Evolutionary conservation across 164 flowering plant species (phyloP).

Genomic region (Stephania yunnanensis): DNA sequence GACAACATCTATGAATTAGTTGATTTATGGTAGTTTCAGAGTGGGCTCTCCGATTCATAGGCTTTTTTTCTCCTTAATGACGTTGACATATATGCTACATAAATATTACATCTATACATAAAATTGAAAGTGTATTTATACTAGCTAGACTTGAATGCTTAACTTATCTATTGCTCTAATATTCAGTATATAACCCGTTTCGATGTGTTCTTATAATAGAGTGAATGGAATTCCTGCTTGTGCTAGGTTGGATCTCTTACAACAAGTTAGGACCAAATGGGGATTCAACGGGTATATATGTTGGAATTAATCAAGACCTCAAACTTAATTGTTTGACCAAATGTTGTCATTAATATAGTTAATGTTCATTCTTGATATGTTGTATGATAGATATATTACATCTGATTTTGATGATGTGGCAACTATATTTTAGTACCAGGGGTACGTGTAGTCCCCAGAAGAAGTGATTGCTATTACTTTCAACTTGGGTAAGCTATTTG

Average conservation of each 20-base stretch:
- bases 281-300: slow-evolving; percentile 81
- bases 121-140: too few species aligned
- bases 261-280: slow-evolving; percentile 67
- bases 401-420: slow-evolving; percentile 98
- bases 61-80: too few species aligned
- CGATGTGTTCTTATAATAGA: slow-evolving; percentile 90
- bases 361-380: background rate
- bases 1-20: too few species aligned
- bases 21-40: too few species aligned
- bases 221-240: slow-evolving; percentile 89
- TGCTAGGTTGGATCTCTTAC: slow-evolving; percentile 53
- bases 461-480: slow-evolving; percentile 80
- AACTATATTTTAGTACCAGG: slow-evolving; percentile 64
- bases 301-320: background rate
- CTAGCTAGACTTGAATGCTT: too few species aligned
- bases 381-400: slow-evolving; percentile 61
- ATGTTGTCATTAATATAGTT: too few species aligned
- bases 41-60: too few species aligned
- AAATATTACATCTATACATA: too few species aligned
- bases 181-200: too few species aligned
- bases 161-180: too few species aligned
- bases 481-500: slow-evolving; percentile 60
- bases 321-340: background rate
- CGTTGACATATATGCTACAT: too few species aligned
- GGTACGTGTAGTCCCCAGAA: slow-evolving; percentile 48